These are phyloP conservation scores for Saccharomyces paradoxus DNA, from an alignment of 805 yeast species.

Conservation along the genomic window DNA sequence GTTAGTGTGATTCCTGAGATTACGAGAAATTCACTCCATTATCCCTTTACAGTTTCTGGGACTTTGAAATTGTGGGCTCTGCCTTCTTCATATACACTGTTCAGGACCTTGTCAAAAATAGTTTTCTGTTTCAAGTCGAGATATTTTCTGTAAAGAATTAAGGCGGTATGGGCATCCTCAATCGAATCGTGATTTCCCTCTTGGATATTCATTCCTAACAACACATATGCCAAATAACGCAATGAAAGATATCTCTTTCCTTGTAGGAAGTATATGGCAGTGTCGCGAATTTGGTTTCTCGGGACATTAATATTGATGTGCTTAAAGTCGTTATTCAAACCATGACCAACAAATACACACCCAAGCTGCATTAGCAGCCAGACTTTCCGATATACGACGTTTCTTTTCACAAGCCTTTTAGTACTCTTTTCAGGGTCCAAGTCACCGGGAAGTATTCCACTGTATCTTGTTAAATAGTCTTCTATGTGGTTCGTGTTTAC, in stretches of 20 bases:
- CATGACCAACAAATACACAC: constrained; percentile 91
- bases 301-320: constrained; percentile 91
- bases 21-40: not conserved
- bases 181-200: constrained; percentile 93
- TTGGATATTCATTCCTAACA: constrained; percentile 72
- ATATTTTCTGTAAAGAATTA: constrained; percentile 66
- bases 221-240: constrained; percentile 75
- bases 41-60: constrained; percentile 8
- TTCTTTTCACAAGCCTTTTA: constrained; percentile 66
- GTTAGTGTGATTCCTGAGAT: not conserved
- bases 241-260: constrained; percentile 74
- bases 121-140: constrained; percentile 51
- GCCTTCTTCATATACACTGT: constrained; percentile 66
- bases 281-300: constrained; percentile 75
- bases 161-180: constrained; percentile 88
- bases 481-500: constrained; percentile 61
- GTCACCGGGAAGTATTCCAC: constrained; percentile 94
- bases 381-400: constrained; percentile 75
- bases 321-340: constrained; percentile 82
- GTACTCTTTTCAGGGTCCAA: constrained; percentile 59
- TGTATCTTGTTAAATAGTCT: constrained; percentile 80
- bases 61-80: constrained; percentile 28
- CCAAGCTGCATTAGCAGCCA: constrained; percentile 89
- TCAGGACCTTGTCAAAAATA: constrained; percentile 51
- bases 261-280: constrained; percentile 70